A percentile compares a stretch with the other conserved stretches of the same genome.
These are phyloP conservation scores for Zasmidium angulare DNA, from an alignment of 2,329 filamentous ascomycete species.

Conservation along the genomic window DNA sequence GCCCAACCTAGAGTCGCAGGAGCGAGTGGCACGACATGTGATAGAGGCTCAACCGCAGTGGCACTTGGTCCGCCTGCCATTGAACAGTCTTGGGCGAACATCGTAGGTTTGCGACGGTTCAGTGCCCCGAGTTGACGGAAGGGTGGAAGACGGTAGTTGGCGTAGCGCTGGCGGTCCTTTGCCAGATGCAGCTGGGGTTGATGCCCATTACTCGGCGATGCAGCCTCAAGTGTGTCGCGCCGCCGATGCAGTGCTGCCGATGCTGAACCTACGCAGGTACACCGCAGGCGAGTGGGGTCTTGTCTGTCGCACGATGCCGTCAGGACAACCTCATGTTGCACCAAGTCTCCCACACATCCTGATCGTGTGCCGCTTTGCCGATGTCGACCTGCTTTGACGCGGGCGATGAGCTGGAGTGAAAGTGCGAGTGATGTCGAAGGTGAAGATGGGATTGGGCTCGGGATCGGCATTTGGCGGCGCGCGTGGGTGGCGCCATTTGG, in stretches of 20 bases:
- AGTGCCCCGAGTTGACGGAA: conserved; percentile 24
- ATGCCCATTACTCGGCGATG: background rate
- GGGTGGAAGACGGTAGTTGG: background rate
- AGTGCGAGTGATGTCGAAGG: background rate
- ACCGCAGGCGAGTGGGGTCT: background rate
- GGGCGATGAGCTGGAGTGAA: background rate
- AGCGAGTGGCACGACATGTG: background rate
- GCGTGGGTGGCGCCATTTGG: background rate
- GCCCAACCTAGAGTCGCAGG: background rate
- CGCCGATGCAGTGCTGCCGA: background rate
- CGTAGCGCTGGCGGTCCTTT: background rate
- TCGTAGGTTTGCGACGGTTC: background rate
- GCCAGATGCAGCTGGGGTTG: background rate
- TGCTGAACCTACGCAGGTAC: background rate
- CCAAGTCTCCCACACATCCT: background rate
- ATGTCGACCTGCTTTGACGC: background rate
- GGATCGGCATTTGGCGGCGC: background rate
- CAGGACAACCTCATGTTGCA: background rate
- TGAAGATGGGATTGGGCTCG: background rate
- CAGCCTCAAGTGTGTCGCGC: background rate
- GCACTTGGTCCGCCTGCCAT: background rate
- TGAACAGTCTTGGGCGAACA: background rate
- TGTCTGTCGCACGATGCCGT: background rate
- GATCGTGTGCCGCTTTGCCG: no score
- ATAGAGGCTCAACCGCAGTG: background rate